phyloP scores from a whole-genome alignment of 169 alveolate species.

The Babesia ovata region DNA sequence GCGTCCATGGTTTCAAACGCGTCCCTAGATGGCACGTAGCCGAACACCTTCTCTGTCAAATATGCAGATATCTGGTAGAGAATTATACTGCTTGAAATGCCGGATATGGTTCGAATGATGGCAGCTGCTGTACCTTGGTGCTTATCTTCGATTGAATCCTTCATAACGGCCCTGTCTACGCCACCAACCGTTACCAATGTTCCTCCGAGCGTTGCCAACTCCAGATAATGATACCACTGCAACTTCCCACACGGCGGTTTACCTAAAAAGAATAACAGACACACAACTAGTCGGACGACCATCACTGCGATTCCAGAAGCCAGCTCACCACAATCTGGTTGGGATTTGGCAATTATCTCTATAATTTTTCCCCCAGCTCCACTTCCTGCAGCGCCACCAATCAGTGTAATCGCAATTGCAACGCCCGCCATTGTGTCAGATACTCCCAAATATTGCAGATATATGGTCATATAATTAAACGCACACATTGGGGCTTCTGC shows the following conservation, averaged over 20 bases:
- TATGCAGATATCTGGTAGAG: neutral
- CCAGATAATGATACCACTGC: slow-evolving; percentile 1
- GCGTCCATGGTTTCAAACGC: neutral
- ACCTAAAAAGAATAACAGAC: neutral
- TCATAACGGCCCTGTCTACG: neutral
- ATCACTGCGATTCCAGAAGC: neutral
- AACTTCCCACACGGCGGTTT: neutral
- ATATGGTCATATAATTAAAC: slow-evolving; percentile 85
- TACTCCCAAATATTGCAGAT: slow-evolving; percentile 88
- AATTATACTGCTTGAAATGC: slow-evolving; percentile 3
- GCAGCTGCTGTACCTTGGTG: neutral
- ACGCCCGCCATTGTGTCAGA: slow-evolving; percentile 85
- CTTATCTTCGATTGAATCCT: neutral
- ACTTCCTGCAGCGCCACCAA: slow-evolving; percentile 89
- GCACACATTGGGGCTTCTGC: slow-evolving; percentile 90
- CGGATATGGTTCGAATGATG: slow-evolving; percentile 3
- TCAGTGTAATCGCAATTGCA: slow-evolving; percentile 79
- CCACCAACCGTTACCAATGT: neutral
- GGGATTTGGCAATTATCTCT: slow-evolving; percentile 73
- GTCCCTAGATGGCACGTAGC: neutral
- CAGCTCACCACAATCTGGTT: neutral
- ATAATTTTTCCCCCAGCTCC: slow-evolving; percentile 86
- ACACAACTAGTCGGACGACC: neutral
- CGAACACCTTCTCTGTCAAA: slow-evolving; percentile 8
- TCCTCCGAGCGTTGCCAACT: slow-evolving; percentile 1